These are phyloP conservation scores for Thamnidium elegans DNA, from an alignment of 192 early-diverging fungal species.

Conservation along the genomic window DNA sequence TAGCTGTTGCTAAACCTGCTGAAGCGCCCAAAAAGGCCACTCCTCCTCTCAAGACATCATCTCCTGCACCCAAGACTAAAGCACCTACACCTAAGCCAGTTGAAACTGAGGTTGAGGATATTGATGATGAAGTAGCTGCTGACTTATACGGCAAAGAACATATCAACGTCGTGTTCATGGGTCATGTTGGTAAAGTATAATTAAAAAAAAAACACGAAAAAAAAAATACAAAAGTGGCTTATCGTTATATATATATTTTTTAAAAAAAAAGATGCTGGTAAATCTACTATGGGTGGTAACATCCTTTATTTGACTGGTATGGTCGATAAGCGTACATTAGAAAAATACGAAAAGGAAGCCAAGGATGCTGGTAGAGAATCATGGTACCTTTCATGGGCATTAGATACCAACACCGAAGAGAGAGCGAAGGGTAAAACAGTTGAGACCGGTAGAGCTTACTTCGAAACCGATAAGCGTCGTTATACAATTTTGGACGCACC, in stretches of 20 bases:
- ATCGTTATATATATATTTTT: background rate
- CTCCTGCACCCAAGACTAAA: slow-evolving; percentile 31
- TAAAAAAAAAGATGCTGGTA: slow-evolving; percentile 70
- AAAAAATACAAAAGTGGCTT: background rate
- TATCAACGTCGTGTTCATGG: slow-evolving; percentile 97
- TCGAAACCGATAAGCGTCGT: slow-evolving; percentile 91
- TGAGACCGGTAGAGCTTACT: slow-evolving; percentile 96
- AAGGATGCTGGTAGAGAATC: slow-evolving; percentile 96
- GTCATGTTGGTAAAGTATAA: slow-evolving; percentile 85
- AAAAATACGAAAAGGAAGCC: slow-evolving; percentile 98
- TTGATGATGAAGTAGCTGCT: slow-evolving; percentile 55
- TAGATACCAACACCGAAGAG: slow-evolving; percentile 96
- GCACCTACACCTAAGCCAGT: slow-evolving; percentile 37
- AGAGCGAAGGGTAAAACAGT: slow-evolving; percentile 98
- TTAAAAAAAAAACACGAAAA: background rate
- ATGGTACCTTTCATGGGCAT: slow-evolving; percentile 98
- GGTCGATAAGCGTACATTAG: slow-evolving; percentile 99
- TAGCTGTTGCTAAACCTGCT: slow-evolving; percentile 32
- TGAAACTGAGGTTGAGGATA: slow-evolving; percentile 50
- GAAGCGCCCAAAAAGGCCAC: slow-evolving; percentile 16
- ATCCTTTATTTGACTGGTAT: slow-evolving; percentile 95
- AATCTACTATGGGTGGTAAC: slow-evolving; percentile 98
- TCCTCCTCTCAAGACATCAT: slow-evolving; percentile 32
- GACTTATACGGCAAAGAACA: slow-evolving; percentile 90
- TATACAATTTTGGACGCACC: slow-evolving; percentile 99